Evolutionary conservation across 768 basidiomycete genomes (phyloP).

Genomic region (Amanita thiersii): DNA sequence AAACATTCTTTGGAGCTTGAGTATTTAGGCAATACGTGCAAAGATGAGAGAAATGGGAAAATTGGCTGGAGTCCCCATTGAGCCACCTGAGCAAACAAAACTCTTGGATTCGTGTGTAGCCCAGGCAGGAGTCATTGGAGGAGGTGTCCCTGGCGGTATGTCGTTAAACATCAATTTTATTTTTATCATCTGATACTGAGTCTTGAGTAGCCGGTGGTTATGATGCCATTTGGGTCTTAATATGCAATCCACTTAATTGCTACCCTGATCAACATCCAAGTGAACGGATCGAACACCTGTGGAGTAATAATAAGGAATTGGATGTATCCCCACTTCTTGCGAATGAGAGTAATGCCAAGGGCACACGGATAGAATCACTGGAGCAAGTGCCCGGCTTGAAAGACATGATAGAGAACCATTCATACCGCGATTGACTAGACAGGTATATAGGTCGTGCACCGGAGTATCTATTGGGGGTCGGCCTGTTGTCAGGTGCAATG

Average conservation of each 20-base stretch:
- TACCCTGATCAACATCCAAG: constrained; percentile 42
- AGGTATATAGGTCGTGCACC: no score
- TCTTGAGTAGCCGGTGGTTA: constrained; percentile 78
- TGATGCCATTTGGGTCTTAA: constrained; percentile 92
- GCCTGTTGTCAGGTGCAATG: no score
- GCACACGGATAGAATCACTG: constrained; percentile 55
- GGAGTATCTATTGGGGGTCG: no score
- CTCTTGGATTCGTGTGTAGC: constrained; percentile 73
- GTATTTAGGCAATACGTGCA: constrained; percentile 56
- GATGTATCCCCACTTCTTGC: constrained; percentile 67
- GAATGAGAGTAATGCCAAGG: constrained; percentile 59
- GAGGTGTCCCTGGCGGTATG: constrained; percentile 94
- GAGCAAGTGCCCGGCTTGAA: constrained; percentile 49
- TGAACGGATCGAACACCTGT: constrained; percentile 56
- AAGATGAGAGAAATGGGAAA: constrained; percentile 84
- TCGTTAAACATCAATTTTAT: constrained; percentile 3
- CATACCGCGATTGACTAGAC: no score
- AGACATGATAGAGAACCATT: no score
- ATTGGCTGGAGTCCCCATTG: constrained; percentile 74
- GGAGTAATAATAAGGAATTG: constrained; percentile 54
- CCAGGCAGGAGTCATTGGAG: constrained; percentile 82
- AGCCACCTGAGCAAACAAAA: constrained; percentile 79
- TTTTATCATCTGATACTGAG: constrained; percentile 1
- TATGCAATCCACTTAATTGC: constrained; percentile 50
- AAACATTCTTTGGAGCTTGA: constrained; percentile 1